Base-by-base conservation (phyloP, 495 filamentous ascomycete genomes). In the Clohesyomyces aquaticus region DNA sequence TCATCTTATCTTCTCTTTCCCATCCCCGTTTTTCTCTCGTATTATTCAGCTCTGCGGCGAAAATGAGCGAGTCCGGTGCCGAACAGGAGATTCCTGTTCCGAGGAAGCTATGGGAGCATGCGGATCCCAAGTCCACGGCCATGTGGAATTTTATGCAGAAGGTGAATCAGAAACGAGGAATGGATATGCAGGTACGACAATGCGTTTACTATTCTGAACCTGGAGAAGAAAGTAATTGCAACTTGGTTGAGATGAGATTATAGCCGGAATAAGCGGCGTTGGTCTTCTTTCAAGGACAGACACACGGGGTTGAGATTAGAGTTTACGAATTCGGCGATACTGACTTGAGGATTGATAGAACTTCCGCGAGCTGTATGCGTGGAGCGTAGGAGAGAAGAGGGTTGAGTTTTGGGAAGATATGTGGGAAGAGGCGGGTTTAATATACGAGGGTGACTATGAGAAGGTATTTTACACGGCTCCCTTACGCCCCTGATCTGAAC, bases 371-470 rank as follows among this genome's bases (percentile, higher is more conserved):
- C 77, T 93, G 8, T 85, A 88, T 67, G 69, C 79, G 41, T 90
- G 79, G 75, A 89, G 88, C 28, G 75, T 87, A 42, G 74, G 77
- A 12, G 61, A 68, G 23, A 74, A 83, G 56, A 81, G 84, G n/a
- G 73, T 83, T 6, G 75, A 80, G 29, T 93, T 93, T 76, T 93
- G 83, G 81, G 78, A 79, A 14, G 79, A 85, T 56, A 67, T 85
- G 57, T 90, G 88, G 76, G 76, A 85, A 26, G 77, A 78, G 42
- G 71, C 80, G 35, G 77, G 78, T 41, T 72, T 90, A 42, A 84
- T 93, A 56, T 77, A 88, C 68, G 77, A 78, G 41, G 89, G 88
- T 0, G 51, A 25, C 42, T 73, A 59, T 54, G 55, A 60, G 4
- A 11, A 64, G 53, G 68, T 71, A 48, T 47, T 63, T n/a, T n/a